These are phyloP conservation scores for Pichia sp. DNA, from an alignment of 1,139 yeast genomes.

Conservation along the genomic window DNA sequence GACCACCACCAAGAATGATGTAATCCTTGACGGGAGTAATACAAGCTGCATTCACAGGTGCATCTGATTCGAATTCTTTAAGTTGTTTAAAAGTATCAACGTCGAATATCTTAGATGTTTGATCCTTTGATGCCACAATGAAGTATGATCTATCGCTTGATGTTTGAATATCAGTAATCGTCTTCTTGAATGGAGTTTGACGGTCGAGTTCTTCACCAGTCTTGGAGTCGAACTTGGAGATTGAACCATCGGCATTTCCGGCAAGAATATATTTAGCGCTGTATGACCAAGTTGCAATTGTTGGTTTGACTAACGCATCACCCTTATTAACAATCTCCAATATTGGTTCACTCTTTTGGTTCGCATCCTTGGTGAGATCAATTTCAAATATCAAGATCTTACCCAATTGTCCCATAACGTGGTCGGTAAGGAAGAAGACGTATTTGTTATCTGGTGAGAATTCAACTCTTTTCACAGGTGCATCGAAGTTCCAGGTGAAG, in stretches of 20 bases:
- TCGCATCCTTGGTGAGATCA: slow-evolving; percentile 32
- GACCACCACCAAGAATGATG: slow-evolving; percentile 97
- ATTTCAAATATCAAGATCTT: slow-evolving; percentile 64
- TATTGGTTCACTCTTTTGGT: slow-evolving; percentile 45
- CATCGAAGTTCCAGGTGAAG: slow-evolving; percentile 65
- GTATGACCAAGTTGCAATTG: slow-evolving; percentile 87
- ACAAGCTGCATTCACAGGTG: slow-evolving; percentile 94
- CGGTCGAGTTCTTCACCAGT: slow-evolving; percentile 65
- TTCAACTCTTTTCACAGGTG: slow-evolving; percentile 89
- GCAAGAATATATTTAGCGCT: slow-evolving; percentile 69
- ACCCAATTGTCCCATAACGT: slow-evolving; percentile 89
- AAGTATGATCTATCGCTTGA: slow-evolving; percentile 83
- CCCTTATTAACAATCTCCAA: slow-evolving; percentile 47
- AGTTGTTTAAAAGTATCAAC: slow-evolving; percentile 66
- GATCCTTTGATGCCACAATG: slow-evolving; percentile 90
- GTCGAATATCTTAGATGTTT: slow-evolving; percentile 73
- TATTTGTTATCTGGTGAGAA: slow-evolving; percentile 68
- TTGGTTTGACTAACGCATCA: slow-evolving; percentile 56
- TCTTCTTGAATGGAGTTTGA: slow-evolving; percentile 61
- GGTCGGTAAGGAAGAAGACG: slow-evolving; percentile 78
- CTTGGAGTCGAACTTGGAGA: slow-evolving; percentile 70
- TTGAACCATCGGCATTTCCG: slow-evolving; percentile 82
- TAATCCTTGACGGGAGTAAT: slow-evolving; percentile 89
- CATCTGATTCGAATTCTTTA: slow-evolving; percentile 79
- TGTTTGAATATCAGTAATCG: slow-evolving; percentile 84